Percentiles rank a stretch among this genome's conserved stretches.
Conservation (phyloP, 2,329 filamentous ascomycete species). For the Elsinoe arachidis region DNA sequence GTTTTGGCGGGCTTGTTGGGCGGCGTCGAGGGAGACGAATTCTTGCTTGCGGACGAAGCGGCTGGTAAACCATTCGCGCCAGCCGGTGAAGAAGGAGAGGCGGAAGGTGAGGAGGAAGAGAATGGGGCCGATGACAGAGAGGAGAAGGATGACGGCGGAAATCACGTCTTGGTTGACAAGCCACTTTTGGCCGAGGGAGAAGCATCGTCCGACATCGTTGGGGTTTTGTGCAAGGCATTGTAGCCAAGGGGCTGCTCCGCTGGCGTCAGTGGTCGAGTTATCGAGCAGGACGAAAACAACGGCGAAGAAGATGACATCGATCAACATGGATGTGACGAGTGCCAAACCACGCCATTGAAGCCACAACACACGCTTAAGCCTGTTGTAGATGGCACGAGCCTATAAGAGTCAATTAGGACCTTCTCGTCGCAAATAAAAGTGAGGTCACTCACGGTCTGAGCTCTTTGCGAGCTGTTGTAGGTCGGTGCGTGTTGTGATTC, state of each 20-base stretch:
- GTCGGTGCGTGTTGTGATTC: slow-evolving; percentile 58
- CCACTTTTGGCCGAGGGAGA: slow-evolving; percentile 49
- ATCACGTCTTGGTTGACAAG: slow-evolving; percentile 70
- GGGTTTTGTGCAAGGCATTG: slow-evolving; percentile 54
- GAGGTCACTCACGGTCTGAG: slow-evolving; percentile 46
- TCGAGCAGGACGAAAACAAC: slow-evolving; percentile 85
- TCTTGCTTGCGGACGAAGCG: slow-evolving; percentile 55
- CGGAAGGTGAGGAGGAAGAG: slow-evolving; percentile 72
- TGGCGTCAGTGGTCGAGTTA: slow-evolving; percentile 49
- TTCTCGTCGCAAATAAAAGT: too few relatives aligned
- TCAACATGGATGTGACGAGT: slow-evolving; percentile 81
- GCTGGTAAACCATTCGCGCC: slow-evolving; percentile 56
- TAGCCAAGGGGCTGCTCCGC: slow-evolving; percentile 56
- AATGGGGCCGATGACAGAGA: slow-evolving; percentile 77
- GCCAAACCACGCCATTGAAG: slow-evolving; percentile 91
- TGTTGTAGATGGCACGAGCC: slow-evolving; percentile 77
- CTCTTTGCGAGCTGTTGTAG: slow-evolving; percentile 65
- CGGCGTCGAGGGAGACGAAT: slow-evolving; percentile 80
- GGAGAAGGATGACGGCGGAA: slow-evolving; percentile 69
- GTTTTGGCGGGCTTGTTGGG: slow-evolving; percentile 15
- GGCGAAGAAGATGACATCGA: slow-evolving; percentile 89
- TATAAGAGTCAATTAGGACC: background rate
- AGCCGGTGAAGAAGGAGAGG: slow-evolving; percentile 76
- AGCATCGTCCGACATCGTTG: slow-evolving; percentile 59
- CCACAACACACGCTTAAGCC: slow-evolving; percentile 75